phyloP scores from a whole-genome alignment of 1,284 basidiomycete genomes.

The Tylopilus orsonianus region DNA sequence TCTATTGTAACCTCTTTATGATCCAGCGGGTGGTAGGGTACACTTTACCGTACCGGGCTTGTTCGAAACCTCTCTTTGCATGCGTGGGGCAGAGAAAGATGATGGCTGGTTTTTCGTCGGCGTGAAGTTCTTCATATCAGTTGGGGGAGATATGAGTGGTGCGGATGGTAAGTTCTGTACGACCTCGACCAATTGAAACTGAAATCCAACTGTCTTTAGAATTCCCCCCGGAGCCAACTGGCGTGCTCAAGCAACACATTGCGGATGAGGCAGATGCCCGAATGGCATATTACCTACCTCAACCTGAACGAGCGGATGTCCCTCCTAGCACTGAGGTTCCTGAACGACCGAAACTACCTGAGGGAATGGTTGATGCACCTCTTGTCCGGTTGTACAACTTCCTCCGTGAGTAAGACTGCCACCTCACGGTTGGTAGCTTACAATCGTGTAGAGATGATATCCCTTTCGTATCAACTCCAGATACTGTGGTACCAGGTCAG shows the following conservation, averaged over 20 bases:
- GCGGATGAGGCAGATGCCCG: conserved; percentile 69
- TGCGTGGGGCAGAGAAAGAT: conserved; percentile 62
- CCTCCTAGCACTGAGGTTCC: conserved; percentile 47
- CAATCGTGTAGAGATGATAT: conserved; percentile 68
- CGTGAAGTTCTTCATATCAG: conserved; percentile 73
- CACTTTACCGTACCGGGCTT: conserved; percentile 71
- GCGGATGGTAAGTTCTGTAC: conserved; percentile 52
- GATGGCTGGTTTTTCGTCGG: conserved; percentile 84
- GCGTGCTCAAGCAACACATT: conserved; percentile 66
- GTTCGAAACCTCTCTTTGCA: conserved; percentile 76
- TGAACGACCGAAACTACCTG: conserved; percentile 54
- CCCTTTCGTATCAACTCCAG: conserved; percentile 81
- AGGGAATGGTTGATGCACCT: conserved; percentile 69
- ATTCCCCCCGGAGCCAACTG: conserved; percentile 65
- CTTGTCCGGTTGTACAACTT: conserved; percentile 79
- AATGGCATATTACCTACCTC: conserved; percentile 58
- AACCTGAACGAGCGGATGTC: conserved; percentile 40
- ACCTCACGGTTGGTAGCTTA: conserved; percentile 6
- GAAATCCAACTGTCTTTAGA: conserved; percentile 42
- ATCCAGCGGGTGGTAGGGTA: conserved; percentile 70
- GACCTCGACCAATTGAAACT: conserved; percentile 1
- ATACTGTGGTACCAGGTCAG: conserved; percentile 76
- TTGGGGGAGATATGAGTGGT: conserved; percentile 71
- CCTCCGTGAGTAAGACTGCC: conserved; percentile 55
- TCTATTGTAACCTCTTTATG: conserved; percentile 17